phyloP scores from a whole-genome alignment of 345 rosid species.

The Erucastrum elatum region DNA sequence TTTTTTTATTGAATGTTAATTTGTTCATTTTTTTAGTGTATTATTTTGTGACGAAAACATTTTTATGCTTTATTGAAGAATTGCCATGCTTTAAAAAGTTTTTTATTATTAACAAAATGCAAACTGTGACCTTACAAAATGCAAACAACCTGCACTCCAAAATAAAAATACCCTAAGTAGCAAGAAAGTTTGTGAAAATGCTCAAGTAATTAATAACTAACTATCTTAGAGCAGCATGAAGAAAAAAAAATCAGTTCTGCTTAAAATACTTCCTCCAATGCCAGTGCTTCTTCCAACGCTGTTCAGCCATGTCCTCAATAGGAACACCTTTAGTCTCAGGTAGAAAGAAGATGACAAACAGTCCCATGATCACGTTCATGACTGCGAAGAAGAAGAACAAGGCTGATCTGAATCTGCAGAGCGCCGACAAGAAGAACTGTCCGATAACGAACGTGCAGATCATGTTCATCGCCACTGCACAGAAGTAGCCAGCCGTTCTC shows the following conservation, averaged over 20 bases:
- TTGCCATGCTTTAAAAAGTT: too few species aligned
- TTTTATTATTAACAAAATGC: too few species aligned
- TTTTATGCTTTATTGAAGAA: too few species aligned
- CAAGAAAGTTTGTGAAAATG: not conserved
- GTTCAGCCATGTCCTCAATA: constrained; percentile 55
- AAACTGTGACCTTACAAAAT: too few species aligned
- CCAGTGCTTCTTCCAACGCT: constrained; percentile 59
- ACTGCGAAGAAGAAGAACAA: constrained; percentile 60
- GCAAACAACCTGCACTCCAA: not conserved
- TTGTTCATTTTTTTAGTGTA: too few species aligned
- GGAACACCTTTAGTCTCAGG: constrained; percentile 71
- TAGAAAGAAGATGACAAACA: constrained; percentile 39
- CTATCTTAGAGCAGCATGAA: not conserved
- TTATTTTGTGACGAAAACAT: too few species aligned
- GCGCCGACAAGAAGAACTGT: constrained; percentile 54
- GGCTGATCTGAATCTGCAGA: constrained; percentile 51
- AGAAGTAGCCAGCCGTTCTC: constrained; percentile 58
- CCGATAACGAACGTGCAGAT: constrained; percentile 57
- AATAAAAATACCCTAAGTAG: not conserved
- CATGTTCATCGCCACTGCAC: constrained; percentile 59
- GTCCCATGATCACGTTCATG: constrained; percentile 60
- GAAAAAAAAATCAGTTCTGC: not conserved
- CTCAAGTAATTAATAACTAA: not conserved
- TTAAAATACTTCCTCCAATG: constrained; percentile 46
- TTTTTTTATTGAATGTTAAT: too few species aligned